A percentile compares a stretch with the other conserved stretches of the same genome.
These are phyloP conservation scores for Kwoniella dejecticola DNA, from an alignment of 768 basidiomycete genomes.

Conservation along the genomic window DNA sequence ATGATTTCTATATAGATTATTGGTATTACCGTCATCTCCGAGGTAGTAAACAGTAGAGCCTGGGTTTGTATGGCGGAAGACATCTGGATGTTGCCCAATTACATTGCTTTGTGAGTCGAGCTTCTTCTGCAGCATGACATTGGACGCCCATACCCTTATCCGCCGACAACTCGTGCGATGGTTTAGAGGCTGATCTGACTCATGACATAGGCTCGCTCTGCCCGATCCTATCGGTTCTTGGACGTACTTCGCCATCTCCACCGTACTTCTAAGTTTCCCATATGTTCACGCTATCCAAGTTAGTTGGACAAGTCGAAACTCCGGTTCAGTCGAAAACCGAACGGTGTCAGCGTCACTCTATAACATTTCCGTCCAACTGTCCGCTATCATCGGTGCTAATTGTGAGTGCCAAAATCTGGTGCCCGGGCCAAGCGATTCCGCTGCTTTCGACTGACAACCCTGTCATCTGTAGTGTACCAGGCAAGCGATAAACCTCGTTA, in stretches of 20 bases:
- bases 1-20: conserved; percentile 10
- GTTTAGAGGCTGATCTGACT: background rate
- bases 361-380: conserved; percentile 54
- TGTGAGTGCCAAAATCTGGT: background rate
- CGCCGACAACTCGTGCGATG: too few relatives aligned
- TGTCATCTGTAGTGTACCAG: conserved; percentile 12
- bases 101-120: conserved; percentile 40
- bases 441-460: background rate
- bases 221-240: conserved; percentile 32
- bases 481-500: conserved; percentile 26
- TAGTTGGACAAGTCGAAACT: conserved; percentile 50
- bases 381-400: conserved; percentile 51
- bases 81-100: conserved; percentile 52
- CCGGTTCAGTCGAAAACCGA: conserved; percentile 51
- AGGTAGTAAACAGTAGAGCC: conserved; percentile 32
- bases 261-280: conserved; percentile 50
- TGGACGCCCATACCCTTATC: background rate
- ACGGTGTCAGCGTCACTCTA: conserved; percentile 53
- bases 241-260: conserved; percentile 52
- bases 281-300: conserved; percentile 55
- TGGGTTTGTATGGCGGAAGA: conserved; percentile 46
- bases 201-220: conserved; percentile 18
- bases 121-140: background rate
- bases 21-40: conserved; percentile 28
- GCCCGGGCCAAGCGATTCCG: background rate